phyloP scores from a whole-genome alignment of 805 yeast species.

The Metschnikowia rubicola region DNA sequence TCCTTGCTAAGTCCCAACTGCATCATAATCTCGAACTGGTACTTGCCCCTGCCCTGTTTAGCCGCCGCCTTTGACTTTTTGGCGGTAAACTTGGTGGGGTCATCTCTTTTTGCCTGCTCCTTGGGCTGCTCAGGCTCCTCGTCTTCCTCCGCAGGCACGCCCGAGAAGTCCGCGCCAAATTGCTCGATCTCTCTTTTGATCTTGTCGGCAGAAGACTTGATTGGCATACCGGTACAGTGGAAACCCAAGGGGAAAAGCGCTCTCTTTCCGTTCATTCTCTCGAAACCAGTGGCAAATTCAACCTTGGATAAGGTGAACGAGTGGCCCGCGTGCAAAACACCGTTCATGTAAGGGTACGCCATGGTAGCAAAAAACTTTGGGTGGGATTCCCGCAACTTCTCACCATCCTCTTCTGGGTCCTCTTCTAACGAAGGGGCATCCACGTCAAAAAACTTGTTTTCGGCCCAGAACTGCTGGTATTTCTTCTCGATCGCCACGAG shows the following conservation, averaged over 20 bases:
- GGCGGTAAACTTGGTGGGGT: conserved; percentile 86
- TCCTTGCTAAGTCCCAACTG: conserved; percentile 85
- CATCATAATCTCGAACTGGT: conserved; percentile 93
- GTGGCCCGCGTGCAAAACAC: conserved; percentile 97
- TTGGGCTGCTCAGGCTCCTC: conserved; percentile 36
- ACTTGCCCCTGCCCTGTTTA: conserved; percentile 90
- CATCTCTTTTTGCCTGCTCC: conserved; percentile 50
- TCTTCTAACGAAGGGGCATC: conserved; percentile 82
- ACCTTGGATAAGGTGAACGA: conserved; percentile 91
- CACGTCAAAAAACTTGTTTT: conserved; percentile 79
- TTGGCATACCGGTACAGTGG: conserved; percentile 99
- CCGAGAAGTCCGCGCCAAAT: conserved; percentile 79
- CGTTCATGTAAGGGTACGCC: conserved; percentile 99
- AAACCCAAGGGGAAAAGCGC: conserved; percentile 95
- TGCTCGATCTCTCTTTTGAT: conserved; percentile 86
- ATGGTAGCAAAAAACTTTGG: conserved; percentile 90
- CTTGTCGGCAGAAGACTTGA: conserved; percentile 93
- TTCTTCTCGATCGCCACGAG: conserved; percentile 83
- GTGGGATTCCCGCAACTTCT: conserved; percentile 68
- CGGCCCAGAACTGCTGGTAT: conserved; percentile 84
- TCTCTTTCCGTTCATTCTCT: conserved; percentile 89
- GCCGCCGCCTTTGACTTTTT: conserved; percentile 92
- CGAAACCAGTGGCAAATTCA: conserved; percentile 89
- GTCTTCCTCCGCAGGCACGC: conserved; percentile 61
- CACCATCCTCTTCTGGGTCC: conserved; percentile 43